Conservation (phyloP, 805 yeast genomes). For the Yarrowia alimentaria region DNA sequence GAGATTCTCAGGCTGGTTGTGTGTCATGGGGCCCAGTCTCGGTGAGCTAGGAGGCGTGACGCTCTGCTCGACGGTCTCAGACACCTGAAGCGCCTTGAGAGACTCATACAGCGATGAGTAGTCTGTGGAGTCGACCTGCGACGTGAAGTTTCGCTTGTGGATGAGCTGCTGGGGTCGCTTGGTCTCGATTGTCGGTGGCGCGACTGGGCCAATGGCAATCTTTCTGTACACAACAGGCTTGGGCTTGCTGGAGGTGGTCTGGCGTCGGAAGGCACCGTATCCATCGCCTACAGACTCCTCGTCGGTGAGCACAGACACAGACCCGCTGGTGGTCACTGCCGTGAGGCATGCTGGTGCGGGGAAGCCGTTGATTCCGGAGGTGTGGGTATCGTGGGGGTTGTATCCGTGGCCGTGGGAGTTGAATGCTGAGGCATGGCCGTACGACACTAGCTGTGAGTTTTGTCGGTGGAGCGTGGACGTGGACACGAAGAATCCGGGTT, state of each 20-base stretch:
- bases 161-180: conserved; percentile 1
- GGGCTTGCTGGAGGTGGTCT: background rate
- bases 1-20: background rate
- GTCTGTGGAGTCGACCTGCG: no score
- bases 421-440: background rate
- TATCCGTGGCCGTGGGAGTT: conserved; percentile 6
- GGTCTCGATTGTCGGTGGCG: conserved; percentile 4
- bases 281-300: conserved; percentile 9
- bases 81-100: conserved; percentile 1
- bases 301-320: conserved; percentile 9
- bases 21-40: background rate
- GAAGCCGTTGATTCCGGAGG: conserved; percentile 2
- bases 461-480: conserved; percentile 44
- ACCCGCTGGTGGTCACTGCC: conserved; percentile 16
- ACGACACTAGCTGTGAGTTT: conserved; percentile 39
- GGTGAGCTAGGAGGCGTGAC: conserved; percentile 8
- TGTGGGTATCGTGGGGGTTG: conserved; percentile 16
- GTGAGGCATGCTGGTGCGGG: conserved; percentile 9
- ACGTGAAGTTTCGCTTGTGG: conserved; percentile 2
- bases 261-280: background rate
- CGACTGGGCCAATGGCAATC: background rate
- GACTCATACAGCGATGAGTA: conserved; percentile 13
- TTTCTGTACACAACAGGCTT: conserved; percentile 19
- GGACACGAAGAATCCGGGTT: conserved; percentile 44
- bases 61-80: conserved; percentile 4